Evolutionary conservation across 331 rosid genomes (phyloP).

Genomic region (Saraca asoca): DNA sequence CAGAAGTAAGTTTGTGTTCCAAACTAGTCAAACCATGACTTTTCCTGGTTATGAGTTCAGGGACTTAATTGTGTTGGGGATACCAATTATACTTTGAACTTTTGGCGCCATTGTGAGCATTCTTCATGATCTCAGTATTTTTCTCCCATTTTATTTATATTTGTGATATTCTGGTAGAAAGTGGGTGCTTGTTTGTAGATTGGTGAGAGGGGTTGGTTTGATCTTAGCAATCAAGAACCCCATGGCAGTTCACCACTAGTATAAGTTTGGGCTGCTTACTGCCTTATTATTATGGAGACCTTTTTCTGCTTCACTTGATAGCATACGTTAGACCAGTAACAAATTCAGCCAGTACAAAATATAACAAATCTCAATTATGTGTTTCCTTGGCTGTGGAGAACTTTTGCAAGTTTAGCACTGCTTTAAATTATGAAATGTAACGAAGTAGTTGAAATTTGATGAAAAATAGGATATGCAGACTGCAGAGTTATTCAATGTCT

Average conservation of each 20-base stretch:
- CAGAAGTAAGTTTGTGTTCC: conserved; percentile 49
- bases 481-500: too few relatives aligned
- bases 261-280: neutral
- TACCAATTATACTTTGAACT: conserved; percentile 4
- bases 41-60: neutral
- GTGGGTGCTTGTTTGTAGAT: neutral
- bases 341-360: neutral
- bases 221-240: neutral
- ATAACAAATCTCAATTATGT: neutral
- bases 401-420: too few relatives aligned
- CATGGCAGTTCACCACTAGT: neutral
- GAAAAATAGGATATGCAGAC: neutral
- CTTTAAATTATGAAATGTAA: too few relatives aligned
- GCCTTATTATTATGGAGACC: neutral
- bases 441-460: neutral
- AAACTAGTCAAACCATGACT: conserved; percentile 4
- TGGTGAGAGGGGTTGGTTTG: neutral
- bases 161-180: too few relatives aligned
- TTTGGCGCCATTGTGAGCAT: neutral
- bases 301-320: neutral
- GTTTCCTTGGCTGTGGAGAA: too few relatives aligned
- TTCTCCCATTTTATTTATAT: neutral
- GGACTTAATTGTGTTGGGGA: conserved; percentile 4
- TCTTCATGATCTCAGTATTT: neutral
- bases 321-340: neutral